Conservation (phyloP, 192 early-diverging fungal species). For the Lunasporangiospora selenospora region DNA sequence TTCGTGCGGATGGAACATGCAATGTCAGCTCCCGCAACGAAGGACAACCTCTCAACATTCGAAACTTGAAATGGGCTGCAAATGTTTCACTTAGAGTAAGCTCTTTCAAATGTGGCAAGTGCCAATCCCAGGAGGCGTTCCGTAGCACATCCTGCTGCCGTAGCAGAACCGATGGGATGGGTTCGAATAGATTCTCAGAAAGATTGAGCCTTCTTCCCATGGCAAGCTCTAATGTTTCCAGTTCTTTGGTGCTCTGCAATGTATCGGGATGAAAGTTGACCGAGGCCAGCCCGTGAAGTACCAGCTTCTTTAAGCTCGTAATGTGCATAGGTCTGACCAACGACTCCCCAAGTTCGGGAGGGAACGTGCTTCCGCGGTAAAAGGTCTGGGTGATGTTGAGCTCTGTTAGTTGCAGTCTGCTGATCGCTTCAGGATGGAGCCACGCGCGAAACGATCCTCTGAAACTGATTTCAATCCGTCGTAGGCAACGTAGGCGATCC, state of each 20-base stretch:
- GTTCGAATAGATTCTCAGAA: background rate
- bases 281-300: background rate
- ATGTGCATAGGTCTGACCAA: too few relatives aligned
- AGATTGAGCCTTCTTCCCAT: background rate
- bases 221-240: background rate
- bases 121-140: background rate
- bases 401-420: too few relatives aligned
- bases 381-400: too few relatives aligned
- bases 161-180: too few relatives aligned
- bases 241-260: background rate
- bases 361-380: too few relatives aligned
- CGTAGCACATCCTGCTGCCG: background rate
- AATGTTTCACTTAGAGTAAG: background rate
- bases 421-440: too few relatives aligned
- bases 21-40: too few relatives aligned
- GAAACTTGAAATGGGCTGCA: background rate
- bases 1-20: too few relatives aligned
- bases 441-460: too few relatives aligned
- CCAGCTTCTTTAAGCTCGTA: background rate
- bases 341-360: too few relatives aligned
- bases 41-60: background rate
- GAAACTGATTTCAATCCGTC: too few relatives aligned
- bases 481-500: too few relatives aligned
- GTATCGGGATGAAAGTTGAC: constrained; percentile 1
- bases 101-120: background rate